Percentiles rank a stretch among this genome's conserved stretches.
Evolutionary conservation across 179 eudicot genomes (phyloP).

Genomic region (Carnegiea gigantea): DNA sequence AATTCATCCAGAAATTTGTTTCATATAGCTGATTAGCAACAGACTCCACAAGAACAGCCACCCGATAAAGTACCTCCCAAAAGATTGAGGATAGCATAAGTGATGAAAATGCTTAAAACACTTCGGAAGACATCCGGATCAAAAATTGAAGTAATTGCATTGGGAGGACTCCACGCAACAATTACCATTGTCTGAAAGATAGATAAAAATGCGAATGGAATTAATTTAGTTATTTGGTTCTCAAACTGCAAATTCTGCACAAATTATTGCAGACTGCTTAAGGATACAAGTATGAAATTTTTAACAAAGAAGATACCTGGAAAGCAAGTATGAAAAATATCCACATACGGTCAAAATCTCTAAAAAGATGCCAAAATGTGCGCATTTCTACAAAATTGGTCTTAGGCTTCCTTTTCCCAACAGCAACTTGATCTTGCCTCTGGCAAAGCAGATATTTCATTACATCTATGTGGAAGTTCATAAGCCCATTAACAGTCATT

Average conservation of each 20-base stretch:
- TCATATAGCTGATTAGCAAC: background rate
- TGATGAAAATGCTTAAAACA: conserved; percentile 88
- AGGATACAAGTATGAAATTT: conserved; percentile 1
- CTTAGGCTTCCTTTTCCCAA: conserved; percentile 85
- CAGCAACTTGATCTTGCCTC: conserved; percentile 50
- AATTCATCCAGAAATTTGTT: background rate
- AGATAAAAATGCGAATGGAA: conserved; percentile 10
- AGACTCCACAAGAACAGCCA: background rate
- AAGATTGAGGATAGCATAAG: conserved; percentile 80
- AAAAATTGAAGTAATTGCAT: conserved; percentile 59
- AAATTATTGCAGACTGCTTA: conserved; percentile 2
- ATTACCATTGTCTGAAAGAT: conserved; percentile 83
- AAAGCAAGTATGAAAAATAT: conserved; percentile 78
- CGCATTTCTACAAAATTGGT: conserved; percentile 97
- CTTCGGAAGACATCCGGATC: conserved; percentile 54
- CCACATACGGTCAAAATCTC: conserved; percentile 99
- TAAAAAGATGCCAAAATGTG: conserved; percentile 90
- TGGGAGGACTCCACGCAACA: conserved; percentile 81
- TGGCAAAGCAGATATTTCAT: conserved; percentile 31
- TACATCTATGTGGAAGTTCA: conserved; percentile 9
- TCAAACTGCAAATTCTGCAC: background rate
- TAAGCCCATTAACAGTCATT: background rate
- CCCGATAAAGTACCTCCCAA: conserved; percentile 60
- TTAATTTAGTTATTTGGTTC: background rate
- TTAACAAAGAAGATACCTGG: conserved; percentile 55